A percentile compares a stretch with the other conserved stretches of the same genome.
Conservation (phyloP, 1,284 basidiomycete genomes). For the Cryptococcus neoformans region DNA sequence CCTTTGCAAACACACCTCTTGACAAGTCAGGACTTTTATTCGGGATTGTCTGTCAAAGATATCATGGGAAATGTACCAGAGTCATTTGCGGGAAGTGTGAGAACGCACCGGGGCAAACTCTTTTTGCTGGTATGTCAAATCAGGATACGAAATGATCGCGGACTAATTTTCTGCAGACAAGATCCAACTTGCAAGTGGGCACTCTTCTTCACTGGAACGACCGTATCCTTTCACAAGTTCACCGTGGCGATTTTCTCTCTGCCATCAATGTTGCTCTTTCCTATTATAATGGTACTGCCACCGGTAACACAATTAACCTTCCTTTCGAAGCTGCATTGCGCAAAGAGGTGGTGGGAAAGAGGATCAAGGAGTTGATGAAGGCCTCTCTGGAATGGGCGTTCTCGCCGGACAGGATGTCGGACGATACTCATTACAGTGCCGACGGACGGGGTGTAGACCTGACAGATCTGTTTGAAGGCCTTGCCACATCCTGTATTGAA, state of each 20-base stretch:
- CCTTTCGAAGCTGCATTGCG: slow-evolving; percentile 64
- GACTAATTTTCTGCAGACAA: slow-evolving; percentile 34
- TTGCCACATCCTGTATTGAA: slow-evolving; percentile 76
- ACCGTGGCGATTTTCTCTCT: slow-evolving; percentile 80
- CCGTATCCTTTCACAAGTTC: slow-evolving; percentile 76
- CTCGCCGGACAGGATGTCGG: slow-evolving; percentile 88
- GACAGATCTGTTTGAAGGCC: slow-evolving; percentile 80
- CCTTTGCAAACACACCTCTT: slow-evolving; percentile 38
- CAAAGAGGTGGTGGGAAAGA: slow-evolving; percentile 66
- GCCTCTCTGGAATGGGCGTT: slow-evolving; percentile 89
- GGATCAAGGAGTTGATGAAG: slow-evolving; percentile 75
- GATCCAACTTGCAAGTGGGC: slow-evolving; percentile 67
- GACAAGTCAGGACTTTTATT: slow-evolving; percentile 38
- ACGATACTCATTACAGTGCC: slow-evolving; percentile 74
- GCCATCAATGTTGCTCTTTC: slow-evolving; percentile 83
- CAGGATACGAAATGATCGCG: too few relatives aligned
- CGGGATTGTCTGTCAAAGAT: slow-evolving; percentile 3
- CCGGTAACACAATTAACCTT: slow-evolving; percentile 85
- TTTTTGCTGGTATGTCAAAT: slow-evolving; percentile 72
- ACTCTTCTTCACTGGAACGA: slow-evolving; percentile 95
- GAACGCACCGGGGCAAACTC: slow-evolving; percentile 82
- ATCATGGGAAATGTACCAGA: slow-evolving; percentile 3
- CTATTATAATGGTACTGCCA: slow-evolving; percentile 77
- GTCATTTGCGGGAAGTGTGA: slow-evolving; percentile 65
- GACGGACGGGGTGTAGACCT: slow-evolving; percentile 90